These are phyloP conservation scores for Fusarium pseudonygamai DNA, from an alignment of 2,329 filamentous ascomycete genomes.

Conservation along the genomic window DNA sequence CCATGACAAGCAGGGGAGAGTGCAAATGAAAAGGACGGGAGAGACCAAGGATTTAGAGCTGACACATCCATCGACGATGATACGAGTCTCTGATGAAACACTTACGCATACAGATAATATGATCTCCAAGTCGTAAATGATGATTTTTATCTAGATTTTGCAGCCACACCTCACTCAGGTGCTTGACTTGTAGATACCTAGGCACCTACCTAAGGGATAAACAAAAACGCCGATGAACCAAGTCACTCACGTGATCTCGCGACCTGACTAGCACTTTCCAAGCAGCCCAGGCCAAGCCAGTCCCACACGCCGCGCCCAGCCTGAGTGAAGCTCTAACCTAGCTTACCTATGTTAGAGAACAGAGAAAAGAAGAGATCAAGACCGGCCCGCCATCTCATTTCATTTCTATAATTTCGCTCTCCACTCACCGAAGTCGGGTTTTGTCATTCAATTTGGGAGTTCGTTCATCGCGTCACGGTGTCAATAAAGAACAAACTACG, in stretches of 20 bases:
- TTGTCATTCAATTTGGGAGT: not conserved
- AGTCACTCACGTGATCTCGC: constrained; percentile 9
- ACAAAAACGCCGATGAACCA: not conserved
- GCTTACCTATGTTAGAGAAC: not conserved
- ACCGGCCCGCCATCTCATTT: not conserved
- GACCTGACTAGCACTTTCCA: not conserved
- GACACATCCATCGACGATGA: not conserved
- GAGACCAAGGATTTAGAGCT: not conserved
- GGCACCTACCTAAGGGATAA: not conserved
- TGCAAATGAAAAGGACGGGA: not conserved
- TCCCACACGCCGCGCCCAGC: not conserved
- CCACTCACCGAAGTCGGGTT: not conserved
- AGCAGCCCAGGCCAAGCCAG: not conserved
- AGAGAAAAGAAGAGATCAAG: not conserved
- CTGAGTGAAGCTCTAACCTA: not conserved
- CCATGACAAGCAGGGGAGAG: not conserved
- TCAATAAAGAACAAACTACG: not conserved
- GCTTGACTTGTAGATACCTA: not conserved
- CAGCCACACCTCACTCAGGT: not conserved
- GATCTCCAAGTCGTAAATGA: not conserved
- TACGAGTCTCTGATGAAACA: not conserved
- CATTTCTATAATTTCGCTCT: not conserved
- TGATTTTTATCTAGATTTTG: not conserved
- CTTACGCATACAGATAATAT: not conserved
- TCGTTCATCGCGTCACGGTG: not conserved